Evolutionary conservation across 805 yeast genomes (phyloP).

Genomic region (Teunomyces funiuensis): DNA sequence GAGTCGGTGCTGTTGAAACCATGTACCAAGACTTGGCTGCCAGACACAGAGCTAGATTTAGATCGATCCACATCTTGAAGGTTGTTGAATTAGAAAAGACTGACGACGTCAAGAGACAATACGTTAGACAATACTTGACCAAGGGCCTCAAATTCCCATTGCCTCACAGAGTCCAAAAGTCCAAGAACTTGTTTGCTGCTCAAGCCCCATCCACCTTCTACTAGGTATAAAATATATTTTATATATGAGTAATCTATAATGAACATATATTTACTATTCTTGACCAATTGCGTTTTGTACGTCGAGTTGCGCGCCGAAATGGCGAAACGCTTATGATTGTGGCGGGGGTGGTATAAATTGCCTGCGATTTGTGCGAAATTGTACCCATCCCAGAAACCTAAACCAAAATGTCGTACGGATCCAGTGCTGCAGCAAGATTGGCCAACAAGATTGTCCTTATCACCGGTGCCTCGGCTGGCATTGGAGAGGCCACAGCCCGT

Average conservation of each 20-base stretch:
- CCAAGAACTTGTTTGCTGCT: conserved; percentile 83
- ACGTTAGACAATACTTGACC: conserved; percentile 94
- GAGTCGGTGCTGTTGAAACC: conserved; percentile 98
- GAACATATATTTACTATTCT: conserved; percentile 5
- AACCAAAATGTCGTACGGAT: conserved; percentile 59
- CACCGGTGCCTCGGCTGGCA: conserved; percentile 97
- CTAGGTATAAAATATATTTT: conserved; percentile 41
- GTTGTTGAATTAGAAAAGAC: conserved; percentile 98
- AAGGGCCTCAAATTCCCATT: conserved; percentile 99
- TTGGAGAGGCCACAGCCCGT: conserved; percentile 87
- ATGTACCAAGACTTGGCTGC: conserved; percentile 99
- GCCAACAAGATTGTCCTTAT: conserved; percentile 77
- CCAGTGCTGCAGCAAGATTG: conserved; percentile 75
- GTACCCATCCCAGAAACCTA: not conserved
- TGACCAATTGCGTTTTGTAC: no score
- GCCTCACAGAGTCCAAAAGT: conserved; percentile 97
- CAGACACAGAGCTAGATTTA: conserved; percentile 99
- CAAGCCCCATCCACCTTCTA: conserved; percentile 97
- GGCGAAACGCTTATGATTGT: not conserved
- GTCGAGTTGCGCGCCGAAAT: not conserved
- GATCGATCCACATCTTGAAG: conserved; percentile 98
- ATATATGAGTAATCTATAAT: conserved; percentile 11
- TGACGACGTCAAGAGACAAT: conserved; percentile 98
- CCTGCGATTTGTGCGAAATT: not conserved
- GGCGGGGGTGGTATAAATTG: not conserved